Base-by-base conservation (phyloP, 192 early-diverging fungal genomes). In the Backusella psychrophila region DNA sequence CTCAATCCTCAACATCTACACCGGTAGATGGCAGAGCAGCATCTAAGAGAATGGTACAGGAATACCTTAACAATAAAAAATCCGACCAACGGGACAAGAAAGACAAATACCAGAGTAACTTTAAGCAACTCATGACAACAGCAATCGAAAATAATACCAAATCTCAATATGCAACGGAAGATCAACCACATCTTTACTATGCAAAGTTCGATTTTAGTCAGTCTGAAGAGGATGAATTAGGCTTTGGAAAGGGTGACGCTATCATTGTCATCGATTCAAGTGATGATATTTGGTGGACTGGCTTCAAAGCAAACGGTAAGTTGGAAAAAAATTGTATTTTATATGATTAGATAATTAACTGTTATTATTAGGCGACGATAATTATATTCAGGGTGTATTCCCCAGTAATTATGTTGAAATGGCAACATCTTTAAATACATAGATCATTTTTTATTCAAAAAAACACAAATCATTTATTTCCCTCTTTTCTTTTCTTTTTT, bases 201-300 rank as follows among this genome's bases (percentile, higher is more conserved):
- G 89, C 93, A 7, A 90, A 90, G 74, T 94, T 90, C 71, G 86
- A 90, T 15, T 94, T 94, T 70, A 85, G 85, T 49, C 89, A 92
- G 46, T 86, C 90, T 23, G 92, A 94, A 71, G 87, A 87, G 1
- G 92, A 91, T 19, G 93, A 94, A 80, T 85, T 94, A 23, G 84
- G 84, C 19, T 92, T 94, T 81, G 79, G 85, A 19, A 86, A 89
- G 0, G 92, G 92, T 49, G 93, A 93, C 73, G 84, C 85, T 0
- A 90, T 94, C 71, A 85, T 92, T 85, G 93, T 94, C 12, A 87
- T 91, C 26, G 93, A 94, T 77, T 86, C 87, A 59, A 91, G 87
- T 69, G 91, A 94, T 77, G 91, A 91, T 78, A 89, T 93, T 42
- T 94, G 93, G 93, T 94, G 93, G 93, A 89, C 92, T 86, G 93